Base-by-base conservation (phyloP, 1,139 yeast genomes). In the Citeromyces siamensis region DNA sequence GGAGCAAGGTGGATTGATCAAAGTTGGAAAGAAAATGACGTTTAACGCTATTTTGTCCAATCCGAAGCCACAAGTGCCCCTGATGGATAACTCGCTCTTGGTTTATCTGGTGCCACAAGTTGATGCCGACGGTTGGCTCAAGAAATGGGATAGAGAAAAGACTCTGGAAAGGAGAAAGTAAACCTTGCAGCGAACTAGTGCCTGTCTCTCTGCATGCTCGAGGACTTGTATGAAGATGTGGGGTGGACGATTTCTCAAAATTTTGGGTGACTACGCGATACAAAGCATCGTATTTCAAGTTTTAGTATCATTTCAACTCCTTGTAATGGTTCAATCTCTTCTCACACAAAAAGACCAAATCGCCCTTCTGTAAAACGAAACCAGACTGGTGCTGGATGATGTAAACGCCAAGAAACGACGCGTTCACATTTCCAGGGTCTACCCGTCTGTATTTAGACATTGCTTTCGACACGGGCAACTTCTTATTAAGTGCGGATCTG, bases 81-180 rank as follows among this genome's bases (percentile, higher is more conserved):
- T 88, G 32, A 76, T 88, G 43, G 96, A 88, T 50, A 70, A 73
- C 41, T 68, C 83, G 28, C 66, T 85, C 40, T 67, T 86, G 45
- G 56, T 90, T 23, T 86, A 78, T 48, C 72, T 84, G 14, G 88
- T 88, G 13, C 95, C 97, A 5, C 84, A 80, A 53, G 60, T 54
- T 5, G 77, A 77, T 33, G 65, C 82, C 3, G 62, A 66, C 14
- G 63, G 54, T 3, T 88, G 95, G 94, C 51, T 84, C 26, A 50
- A 64, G 1, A 61, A 54, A 10, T 82, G 94, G 82, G 68, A 68
- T 41, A 85, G 83, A 61, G 68, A 68, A 32, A 66, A 67, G 19
- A 85, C 82, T 5, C 53, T 80, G 38, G 62, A 66, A 18, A 71
- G 64, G 48, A 66, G 81, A 49, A 38, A 34, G 13, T 41, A 38